Evolutionary conservation across 1,284 basidiomycete genomes (phyloP).

Genomic region (Psilocybe mexicana): DNA sequence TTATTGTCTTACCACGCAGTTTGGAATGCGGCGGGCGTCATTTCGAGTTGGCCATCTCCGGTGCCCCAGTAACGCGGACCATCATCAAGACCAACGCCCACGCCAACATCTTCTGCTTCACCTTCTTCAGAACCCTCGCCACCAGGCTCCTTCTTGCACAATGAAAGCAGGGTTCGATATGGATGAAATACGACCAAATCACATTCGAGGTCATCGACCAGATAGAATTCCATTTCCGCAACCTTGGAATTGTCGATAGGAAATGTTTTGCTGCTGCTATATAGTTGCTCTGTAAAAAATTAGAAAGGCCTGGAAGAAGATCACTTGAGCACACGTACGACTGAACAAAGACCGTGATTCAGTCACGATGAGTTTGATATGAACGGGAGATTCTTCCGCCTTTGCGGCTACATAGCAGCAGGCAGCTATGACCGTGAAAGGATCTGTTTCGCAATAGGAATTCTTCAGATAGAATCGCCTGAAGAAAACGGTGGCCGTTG

Average conservation of each 20-base stretch:
- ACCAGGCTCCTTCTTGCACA: conserved; percentile 57
- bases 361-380: conserved; percentile 90
- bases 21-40: conserved; percentile 69
- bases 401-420: conserved; percentile 97
- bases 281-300: conserved; percentile 45
- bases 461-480: conserved; percentile 95
- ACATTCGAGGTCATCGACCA: conserved; percentile 95
- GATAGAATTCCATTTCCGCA: conserved; percentile 99
- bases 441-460: conserved; percentile 91
- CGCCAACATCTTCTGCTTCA: conserved; percentile 66
- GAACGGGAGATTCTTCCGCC: conserved; percentile 93
- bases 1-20: conserved; percentile 63
- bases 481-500: conserved; percentile 93
- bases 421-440: conserved; percentile 88
- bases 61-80: conserved; percentile 75
- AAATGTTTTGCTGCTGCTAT: conserved; percentile 72
- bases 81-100: conserved; percentile 56
- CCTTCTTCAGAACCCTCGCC: conserved; percentile 39
- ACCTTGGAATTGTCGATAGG: conserved; percentile 87
- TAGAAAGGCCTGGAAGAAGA: background rate
- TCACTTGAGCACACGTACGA: conserved; percentile 58
- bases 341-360: conserved; percentile 82
- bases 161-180: conserved; percentile 81
- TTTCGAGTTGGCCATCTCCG: conserved; percentile 66
- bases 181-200: conserved; percentile 94